phyloP scores from a whole-genome alignment of 1,284 basidiomycete genomes.

The Baeospora myosura region DNA sequence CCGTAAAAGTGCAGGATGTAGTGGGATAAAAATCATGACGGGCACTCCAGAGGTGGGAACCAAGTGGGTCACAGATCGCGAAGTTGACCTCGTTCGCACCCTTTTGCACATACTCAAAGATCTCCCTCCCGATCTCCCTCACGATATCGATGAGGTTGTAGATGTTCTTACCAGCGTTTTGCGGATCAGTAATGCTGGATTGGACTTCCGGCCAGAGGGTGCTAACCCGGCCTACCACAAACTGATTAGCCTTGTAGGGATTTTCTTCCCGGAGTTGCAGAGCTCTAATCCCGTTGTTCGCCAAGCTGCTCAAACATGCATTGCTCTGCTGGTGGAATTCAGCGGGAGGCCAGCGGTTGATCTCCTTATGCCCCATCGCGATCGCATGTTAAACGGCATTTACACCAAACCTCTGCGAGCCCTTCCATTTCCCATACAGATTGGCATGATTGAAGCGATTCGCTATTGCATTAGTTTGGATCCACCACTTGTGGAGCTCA shows the following conservation, averaged over 20 bases:
- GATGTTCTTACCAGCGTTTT: constrained; percentile 78
- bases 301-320: constrained; percentile 77
- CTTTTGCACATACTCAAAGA: constrained; percentile 94
- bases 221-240: constrained; percentile 42
- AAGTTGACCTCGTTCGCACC: constrained; percentile 87
- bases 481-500: constrained; percentile 83
- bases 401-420: constrained; percentile 97
- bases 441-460: constrained; percentile 96
- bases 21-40: constrained; percentile 76
- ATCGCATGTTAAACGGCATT: constrained; percentile 83
- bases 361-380: constrained; percentile 79
- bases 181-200: constrained; percentile 56
- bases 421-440: constrained; percentile 92
- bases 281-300: constrained; percentile 85
- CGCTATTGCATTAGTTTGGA: constrained; percentile 84
- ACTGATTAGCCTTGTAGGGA: constrained; percentile 63
- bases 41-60: constrained; percentile 64
- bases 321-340: constrained; percentile 74
- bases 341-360: constrained; percentile 71
- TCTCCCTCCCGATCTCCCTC: constrained; percentile 85
- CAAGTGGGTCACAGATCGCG: constrained; percentile 83
- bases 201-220: constrained; percentile 35
- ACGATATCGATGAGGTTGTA: constrained; percentile 74
- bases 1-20: constrained; percentile 81
- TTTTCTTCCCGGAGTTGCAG: constrained; percentile 87